These are phyloP conservation scores for Arabidopsis lyrata DNA, from an alignment of 441 rosid genomes.

Conservation along the genomic window DNA sequence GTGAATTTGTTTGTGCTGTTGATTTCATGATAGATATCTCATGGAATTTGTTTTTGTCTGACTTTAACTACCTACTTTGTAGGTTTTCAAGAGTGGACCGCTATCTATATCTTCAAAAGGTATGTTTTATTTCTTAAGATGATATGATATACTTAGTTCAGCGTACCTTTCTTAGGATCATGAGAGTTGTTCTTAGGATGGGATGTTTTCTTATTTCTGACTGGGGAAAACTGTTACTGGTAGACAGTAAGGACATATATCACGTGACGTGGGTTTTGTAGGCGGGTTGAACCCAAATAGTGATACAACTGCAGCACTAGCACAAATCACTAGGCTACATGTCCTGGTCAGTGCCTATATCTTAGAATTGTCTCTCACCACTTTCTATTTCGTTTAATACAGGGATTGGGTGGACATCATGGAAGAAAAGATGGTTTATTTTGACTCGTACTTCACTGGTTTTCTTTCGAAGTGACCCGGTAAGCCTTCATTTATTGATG, in stretches of 20 bases:
- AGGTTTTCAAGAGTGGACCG: constrained; percentile 97
- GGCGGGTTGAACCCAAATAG: constrained; percentile 18
- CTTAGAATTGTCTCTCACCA: constrained; percentile 11
- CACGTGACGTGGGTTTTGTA: constrained; percentile 4
- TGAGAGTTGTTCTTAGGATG: constrained; percentile 18
- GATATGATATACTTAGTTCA: background rate
- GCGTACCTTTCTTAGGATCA: constrained; percentile 8
- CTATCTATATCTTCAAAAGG: constrained; percentile 96
- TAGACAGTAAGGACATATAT: constrained; percentile 21
- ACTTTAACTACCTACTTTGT: constrained; percentile 40
- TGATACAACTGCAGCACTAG: background rate
- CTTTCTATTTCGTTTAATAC: constrained; percentile 20
- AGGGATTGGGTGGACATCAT: constrained; percentile 99
- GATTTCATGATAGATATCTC: no score
- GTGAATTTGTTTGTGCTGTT: background rate
- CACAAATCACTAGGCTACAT: constrained; percentile 7
- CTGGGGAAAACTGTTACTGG: constrained; percentile 22
- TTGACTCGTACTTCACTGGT: constrained; percentile 91
- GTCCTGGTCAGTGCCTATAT: constrained; percentile 8
- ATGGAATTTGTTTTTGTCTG: constrained; percentile 1
- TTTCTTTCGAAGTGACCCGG: constrained; percentile 99
- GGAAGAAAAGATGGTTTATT: constrained; percentile 99
- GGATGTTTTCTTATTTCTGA: background rate
- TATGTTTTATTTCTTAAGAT: constrained; percentile 38
- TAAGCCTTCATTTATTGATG: constrained; percentile 51